Base-by-base conservation (phyloP, 2,329 filamentous ascomycete species). In the Beauveria sp. region DNA sequence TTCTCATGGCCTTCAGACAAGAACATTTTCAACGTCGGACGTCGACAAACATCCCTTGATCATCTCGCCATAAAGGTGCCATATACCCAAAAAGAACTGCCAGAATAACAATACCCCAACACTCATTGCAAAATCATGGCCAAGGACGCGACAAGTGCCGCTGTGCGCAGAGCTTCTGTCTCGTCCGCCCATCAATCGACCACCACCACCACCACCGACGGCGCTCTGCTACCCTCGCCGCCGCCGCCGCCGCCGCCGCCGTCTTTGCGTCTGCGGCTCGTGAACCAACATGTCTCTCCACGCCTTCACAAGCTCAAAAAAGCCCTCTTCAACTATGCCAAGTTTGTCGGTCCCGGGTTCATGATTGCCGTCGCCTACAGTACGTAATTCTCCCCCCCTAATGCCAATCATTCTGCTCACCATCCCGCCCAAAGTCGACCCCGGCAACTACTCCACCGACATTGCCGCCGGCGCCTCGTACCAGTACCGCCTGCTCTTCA, bases 391-490 rank as follows among this genome's bases (percentile, higher is more conserved):
- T 1, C 10, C 18, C 18, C 4, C 26, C 10, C n/a, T 14, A 30
- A 10, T 14, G 18, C n/a, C 44, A 12, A 37, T 48, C 6, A 22
- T 55, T 37, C 12, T 47, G 10, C 20, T 10, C 48, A 20, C 24
- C 24, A 7, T 44, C 14, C 14, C 16, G 14, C n/a, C n/a, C 41
- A 40, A 24, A 52, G 79, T 84, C 65, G 82, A 84, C 63, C 82
- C 79, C 55, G 85, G 85, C 62, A 90, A 90, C 71, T 90, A 90
- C 69, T 80, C 87, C 1, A 90, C 87, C 22, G 87, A 87, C 70
- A 83, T 89, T 53, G 82, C 85, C 8, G 87, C 87, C 51, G 87
- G 87, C 58, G 84, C 87, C 5, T 79, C 80, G 1, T 89, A 86
- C 70, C 80, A 79, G 61, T 90, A 85, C 75, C 79, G 77, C 46